Evolutionary conservation across 2,329 filamentous ascomycete genomes (phyloP).

Genomic region (Dendryphion nanum): DNA sequence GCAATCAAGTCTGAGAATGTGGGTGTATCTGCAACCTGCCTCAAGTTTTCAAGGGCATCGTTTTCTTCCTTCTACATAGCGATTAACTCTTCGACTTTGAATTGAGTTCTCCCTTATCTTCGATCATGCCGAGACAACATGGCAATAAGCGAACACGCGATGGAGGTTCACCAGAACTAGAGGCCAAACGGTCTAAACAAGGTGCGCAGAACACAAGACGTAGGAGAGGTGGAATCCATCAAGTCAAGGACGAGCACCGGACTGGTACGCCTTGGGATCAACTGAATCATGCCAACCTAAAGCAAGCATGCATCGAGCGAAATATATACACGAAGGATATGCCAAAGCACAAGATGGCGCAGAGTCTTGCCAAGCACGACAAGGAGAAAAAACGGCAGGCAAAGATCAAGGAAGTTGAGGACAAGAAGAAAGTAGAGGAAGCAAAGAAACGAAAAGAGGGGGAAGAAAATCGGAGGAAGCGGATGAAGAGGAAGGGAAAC

Average conservation of each 20-base stretch:
- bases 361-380: constrained; percentile 20
- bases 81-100: too few relatives aligned
- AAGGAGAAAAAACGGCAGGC: constrained; percentile 8
- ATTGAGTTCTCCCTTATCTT: neutral
- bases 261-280: constrained; percentile 32
- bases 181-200: neutral
- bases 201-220: constrained; percentile 8
- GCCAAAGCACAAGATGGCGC: constrained; percentile 28
- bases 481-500: constrained; percentile 10
- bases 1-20: too few relatives aligned
- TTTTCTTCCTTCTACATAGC: too few relatives aligned
- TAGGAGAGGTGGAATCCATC: constrained; percentile 23
- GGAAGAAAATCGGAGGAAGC: constrained; percentile 9
- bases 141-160: neutral
- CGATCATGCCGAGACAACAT: neutral
- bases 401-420: constrained; percentile 7
- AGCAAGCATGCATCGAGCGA: constrained; percentile 13
- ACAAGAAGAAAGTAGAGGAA: constrained; percentile 10
- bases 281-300: constrained; percentile 21
- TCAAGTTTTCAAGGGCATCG: too few relatives aligned
- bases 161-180: neutral
- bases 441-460: constrained; percentile 4
- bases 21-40: too few relatives aligned
- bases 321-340: constrained; percentile 28
- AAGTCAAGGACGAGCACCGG: constrained; percentile 22